Percentiles rank a stretch among this genome's conserved stretches.
Conservation (phyloP, 2,329 filamentous ascomycete genomes). For the Trichoderma breve region DNA sequence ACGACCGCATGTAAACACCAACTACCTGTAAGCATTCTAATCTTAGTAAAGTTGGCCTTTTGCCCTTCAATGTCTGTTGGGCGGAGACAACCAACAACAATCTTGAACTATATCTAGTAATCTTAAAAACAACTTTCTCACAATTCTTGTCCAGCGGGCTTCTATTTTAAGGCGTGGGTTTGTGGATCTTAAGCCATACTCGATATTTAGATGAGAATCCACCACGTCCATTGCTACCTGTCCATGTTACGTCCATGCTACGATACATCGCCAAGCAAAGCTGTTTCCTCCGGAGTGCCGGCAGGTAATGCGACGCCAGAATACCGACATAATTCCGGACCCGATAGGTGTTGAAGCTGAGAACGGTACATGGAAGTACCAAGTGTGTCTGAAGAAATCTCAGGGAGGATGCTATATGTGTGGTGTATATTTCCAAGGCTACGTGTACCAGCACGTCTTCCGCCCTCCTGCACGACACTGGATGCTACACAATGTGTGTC, state of each 20-base stretch:
- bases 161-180: not conserved
- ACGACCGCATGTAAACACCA: not conserved
- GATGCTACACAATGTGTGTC: not conserved
- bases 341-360: not conserved
- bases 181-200: not conserved
- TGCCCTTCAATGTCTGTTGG: not conserved
- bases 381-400: not conserved
- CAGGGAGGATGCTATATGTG: not conserved
- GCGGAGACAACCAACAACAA: not conserved
- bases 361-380: not conserved
- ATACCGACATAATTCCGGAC: constrained; percentile 8
- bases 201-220: not conserved
- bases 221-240: not conserved
- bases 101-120: not conserved
- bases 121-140: not conserved
- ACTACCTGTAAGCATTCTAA: not conserved
- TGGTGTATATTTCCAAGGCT: not conserved
- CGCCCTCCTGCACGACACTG: not conserved
- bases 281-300: not conserved
- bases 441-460: not conserved
- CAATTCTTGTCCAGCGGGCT: not conserved
- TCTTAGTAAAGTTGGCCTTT: not conserved
- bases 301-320: not conserved
- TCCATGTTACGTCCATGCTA: not conserved
- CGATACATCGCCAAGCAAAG: not conserved